Evolutionary conservation across 2,329 filamentous ascomycete genomes (phyloP).

Genomic region (Leptographium flavum): DNA sequence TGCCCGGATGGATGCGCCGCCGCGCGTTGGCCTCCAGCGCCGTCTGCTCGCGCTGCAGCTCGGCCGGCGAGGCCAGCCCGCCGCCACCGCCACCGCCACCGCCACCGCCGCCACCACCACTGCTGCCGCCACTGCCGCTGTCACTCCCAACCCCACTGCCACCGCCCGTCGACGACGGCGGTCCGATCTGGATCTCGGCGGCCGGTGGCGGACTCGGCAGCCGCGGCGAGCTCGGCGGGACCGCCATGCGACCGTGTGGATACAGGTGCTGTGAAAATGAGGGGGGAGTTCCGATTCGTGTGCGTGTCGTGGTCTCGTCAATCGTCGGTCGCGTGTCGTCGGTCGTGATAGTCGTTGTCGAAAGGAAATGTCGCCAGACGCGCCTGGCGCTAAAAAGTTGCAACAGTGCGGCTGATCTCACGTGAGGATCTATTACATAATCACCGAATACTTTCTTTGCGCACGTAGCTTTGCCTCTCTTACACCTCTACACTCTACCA

Average conservation of each 20-base stretch:
- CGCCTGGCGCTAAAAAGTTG: no score
- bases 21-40: constrained; percentile 60
- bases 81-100: constrained; percentile 6
- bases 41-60: constrained; percentile 46
- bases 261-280: no score
- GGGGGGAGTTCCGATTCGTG: no score
- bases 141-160: not conserved
- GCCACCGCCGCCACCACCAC: not conserved
- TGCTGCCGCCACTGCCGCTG: constrained; percentile 4
- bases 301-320: no score
- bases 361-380: no score
- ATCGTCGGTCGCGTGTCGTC: not conserved
- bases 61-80: constrained; percentile 34
- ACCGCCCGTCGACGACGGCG: constrained; percentile 13
- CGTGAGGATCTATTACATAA: no score
- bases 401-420: no score
- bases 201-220: constrained; percentile 90
- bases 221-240: constrained; percentile 69
- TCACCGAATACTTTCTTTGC: no score
- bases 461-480: no score
- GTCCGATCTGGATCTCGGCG: constrained; percentile 79
- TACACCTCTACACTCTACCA: no score
- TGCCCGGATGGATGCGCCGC: constrained; percentile 81
- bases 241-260: constrained; percentile 24
- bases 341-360: not conserved